Base-by-base conservation (phyloP, 352 stramenopile genomes). In the Phytophthora pini region DNA sequence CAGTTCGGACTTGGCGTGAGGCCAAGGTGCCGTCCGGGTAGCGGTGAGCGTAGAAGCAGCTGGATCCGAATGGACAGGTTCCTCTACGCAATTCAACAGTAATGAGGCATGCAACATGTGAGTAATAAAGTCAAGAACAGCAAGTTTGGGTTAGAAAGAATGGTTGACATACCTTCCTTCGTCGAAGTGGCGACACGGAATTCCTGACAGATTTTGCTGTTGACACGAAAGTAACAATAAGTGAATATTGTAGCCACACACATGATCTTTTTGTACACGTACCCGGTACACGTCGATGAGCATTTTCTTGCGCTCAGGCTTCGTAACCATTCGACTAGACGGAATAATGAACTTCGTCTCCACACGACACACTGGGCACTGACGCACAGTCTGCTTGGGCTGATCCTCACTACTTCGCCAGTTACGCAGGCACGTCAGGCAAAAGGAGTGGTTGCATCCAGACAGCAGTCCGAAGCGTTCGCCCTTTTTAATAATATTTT, bases 281-380 rank as follows among this genome's bases (percentile, higher is more conserved):
- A 87, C 79, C 54, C 68, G 82, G 67, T 95, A 96, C 47, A 80
- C 76, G 26, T 76, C 53, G 29, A 93, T 87, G 17, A 96, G 74
- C 22, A 78, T 46, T 58, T 87, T 77, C 63, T 94, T 94, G 52
- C 87, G 83, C 54, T 69, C 67, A 2, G 79, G 77, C 22, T 84
- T 70, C 26, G 73, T 82, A 40, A 95, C 77, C 82, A 95, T 90
- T 56, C 88, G 82, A 45, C 84, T 90, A 32, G 83, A 94, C 46
- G 88, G 88, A 44, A 96, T 88, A 56, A 96, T 82, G 48, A 95
- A 96, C 32, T 83, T 78, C 34, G 87, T 94, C 65, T 95, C 84
- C 12, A 86, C 61, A 54, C 82, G 84, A 60, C 88, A 94, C 45
- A 92, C 75, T 15, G 86, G 87, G 39, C 84, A 96, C 55, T 89